Evolutionary conservation across 805 yeast species (phyloP).

Genomic region (Schizosaccharomyces osmophilus): DNA sequence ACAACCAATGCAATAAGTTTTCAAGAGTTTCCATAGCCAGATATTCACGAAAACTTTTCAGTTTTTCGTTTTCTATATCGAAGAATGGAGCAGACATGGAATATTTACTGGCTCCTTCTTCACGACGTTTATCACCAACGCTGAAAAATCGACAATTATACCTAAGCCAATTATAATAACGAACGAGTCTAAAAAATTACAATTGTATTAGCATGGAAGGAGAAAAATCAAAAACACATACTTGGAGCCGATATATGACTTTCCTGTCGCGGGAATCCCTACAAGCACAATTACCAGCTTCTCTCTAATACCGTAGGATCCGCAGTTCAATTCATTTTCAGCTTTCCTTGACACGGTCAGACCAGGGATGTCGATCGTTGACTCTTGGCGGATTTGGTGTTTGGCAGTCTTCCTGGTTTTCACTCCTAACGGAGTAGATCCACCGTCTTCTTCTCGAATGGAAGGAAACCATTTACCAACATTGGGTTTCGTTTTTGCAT

Average conservation of each 20-base stretch:
- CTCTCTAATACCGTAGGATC: constrained; percentile 39
- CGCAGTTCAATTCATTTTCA: neutral
- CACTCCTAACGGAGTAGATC: neutral
- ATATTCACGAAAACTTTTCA: constrained; percentile 37
- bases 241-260: constrained; percentile 77
- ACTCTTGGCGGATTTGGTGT: constrained; percentile 22
- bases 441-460: neutral
- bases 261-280: constrained; percentile 84
- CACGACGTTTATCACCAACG: constrained; percentile 80
- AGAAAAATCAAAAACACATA: neutral
- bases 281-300: constrained; percentile 88
- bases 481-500: too few species aligned
- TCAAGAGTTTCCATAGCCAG: constrained; percentile 50
- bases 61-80: constrained; percentile 46
- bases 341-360: constrained; percentile 24
- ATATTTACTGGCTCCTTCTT: constrained; percentile 4
- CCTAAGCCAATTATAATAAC: constrained; percentile 84
- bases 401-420: neutral
- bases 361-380: constrained; percentile 81
- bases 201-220: neutral
- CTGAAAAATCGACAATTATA: constrained; percentile 77
- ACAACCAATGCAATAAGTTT: constrained; percentile 74
- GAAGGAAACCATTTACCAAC: neutral
- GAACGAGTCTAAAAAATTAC: constrained; percentile 4
- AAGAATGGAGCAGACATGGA: constrained; percentile 63